Evolutionary conservation across 2,329 filamentous ascomycete species (phyloP).

Genomic region (Pseudogymnoascus verrucosus): DNA sequence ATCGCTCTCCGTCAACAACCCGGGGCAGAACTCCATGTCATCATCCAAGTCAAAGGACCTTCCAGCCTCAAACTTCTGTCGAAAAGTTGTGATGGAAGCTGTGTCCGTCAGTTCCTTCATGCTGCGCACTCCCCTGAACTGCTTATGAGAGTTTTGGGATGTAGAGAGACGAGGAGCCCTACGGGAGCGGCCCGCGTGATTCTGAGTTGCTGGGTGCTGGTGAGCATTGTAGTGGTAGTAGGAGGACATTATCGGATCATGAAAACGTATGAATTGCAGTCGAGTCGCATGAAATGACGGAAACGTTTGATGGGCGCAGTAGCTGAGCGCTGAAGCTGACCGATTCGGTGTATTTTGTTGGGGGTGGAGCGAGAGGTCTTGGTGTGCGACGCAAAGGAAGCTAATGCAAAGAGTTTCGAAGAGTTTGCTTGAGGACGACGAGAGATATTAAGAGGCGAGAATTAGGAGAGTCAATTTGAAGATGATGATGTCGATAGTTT

Average conservation of each 20-base stretch:
- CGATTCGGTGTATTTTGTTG: neutral
- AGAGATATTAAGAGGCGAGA: neutral
- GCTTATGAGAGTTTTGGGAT: slow-evolving; percentile 75
- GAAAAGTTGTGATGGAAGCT: slow-evolving; percentile 68
- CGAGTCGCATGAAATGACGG: neutral
- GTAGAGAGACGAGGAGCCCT: slow-evolving; percentile 73
- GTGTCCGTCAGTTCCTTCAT: slow-evolving; percentile 81
- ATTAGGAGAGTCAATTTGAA: neutral
- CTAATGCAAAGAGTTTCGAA: neutral
- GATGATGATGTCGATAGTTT: neutral
- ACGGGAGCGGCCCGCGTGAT: slow-evolving; percentile 74
- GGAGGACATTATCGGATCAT: slow-evolving; percentile 47
- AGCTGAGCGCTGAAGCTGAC: neutral
- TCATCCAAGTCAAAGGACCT: slow-evolving; percentile 94
- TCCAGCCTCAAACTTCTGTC: slow-evolving; percentile 80
- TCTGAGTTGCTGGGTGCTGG: slow-evolving; percentile 44
- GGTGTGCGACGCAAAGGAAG: neutral
- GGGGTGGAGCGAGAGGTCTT: neutral
- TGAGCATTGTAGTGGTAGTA: slow-evolving; percentile 57
- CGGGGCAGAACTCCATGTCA: slow-evolving; percentile 91
- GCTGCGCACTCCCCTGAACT: slow-evolving; percentile 75
- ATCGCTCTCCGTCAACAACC: slow-evolving; percentile 86
- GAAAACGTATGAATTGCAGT: slow-evolving; percentile 9
- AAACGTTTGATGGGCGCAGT: neutral
- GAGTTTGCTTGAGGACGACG: neutral